A percentile compares a stretch with the other conserved stretches of the same genome.
Evolutionary conservation across 202 grass and related monocot species (phyloP).

Genomic region (Saccharum hybrid): DNA sequence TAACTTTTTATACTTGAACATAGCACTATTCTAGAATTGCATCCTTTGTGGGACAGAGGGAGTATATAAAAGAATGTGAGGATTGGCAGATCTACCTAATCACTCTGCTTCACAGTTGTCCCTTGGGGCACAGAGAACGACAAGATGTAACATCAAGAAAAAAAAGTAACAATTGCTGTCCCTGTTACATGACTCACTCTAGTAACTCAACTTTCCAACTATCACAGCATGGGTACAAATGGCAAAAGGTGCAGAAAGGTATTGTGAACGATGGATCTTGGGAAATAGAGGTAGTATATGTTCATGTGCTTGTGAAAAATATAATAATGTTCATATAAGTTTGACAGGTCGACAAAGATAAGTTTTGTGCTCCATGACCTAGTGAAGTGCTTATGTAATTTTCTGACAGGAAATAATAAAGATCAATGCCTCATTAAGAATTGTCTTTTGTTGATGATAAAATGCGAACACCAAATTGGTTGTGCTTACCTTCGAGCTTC

Average conservation of each 20-base stretch:
- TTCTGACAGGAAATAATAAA: conserved; percentile 11
- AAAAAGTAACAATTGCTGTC: neutral
- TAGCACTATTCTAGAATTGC: too few species aligned
- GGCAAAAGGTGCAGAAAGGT: neutral
- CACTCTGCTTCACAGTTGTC: conserved; percentile 1
- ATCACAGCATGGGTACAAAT: neutral
- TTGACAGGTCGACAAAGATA: neutral
- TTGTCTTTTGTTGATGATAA: conserved; percentile 1
- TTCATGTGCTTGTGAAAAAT: too few species aligned
- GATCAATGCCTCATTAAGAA: conserved; percentile 3
- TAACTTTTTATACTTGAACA: too few species aligned
- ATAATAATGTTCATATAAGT: neutral
- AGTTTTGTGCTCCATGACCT: neutral
- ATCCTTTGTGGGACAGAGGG: too few species aligned
- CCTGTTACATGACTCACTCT: neutral
- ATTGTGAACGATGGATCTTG: neutral
- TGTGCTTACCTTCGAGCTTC: conserved; percentile 73
- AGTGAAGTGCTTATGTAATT: conserved; percentile 10
- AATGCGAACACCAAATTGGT: conserved; percentile 20
- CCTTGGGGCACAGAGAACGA: neutral
- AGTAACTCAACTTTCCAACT: conserved; percentile 32
- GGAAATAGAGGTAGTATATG: neutral
- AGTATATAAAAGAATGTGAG: conserved; percentile 13
- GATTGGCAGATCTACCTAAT: neutral
- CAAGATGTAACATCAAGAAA: neutral